Evolutionary conservation across 2,329 filamentous ascomycete genomes (phyloP).

Genomic region (Fusarium annulatum): DNA sequence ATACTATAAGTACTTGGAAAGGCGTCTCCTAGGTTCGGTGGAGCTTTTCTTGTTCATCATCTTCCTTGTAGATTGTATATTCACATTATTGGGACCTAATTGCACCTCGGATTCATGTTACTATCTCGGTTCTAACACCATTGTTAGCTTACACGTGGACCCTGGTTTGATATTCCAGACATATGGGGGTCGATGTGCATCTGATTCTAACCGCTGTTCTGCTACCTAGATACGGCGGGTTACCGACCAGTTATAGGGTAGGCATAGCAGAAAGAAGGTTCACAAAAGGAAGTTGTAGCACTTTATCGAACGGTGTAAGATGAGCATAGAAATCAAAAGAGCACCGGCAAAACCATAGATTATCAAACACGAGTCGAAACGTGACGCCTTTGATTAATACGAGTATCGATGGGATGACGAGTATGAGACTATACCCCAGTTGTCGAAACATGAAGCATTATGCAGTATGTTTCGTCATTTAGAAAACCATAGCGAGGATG

Average conservation of each 20-base stretch:
- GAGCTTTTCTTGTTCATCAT: neutral
- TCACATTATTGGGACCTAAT: neutral
- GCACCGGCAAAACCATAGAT: neutral
- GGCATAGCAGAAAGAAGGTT: neutral
- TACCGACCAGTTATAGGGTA: neutral
- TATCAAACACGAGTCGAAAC: neutral
- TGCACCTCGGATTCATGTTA: neutral
- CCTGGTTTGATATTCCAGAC: neutral
- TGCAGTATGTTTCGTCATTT: slow-evolving; percentile 26
- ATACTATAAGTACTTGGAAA: neutral
- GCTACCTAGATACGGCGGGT: neutral
- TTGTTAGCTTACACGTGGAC: neutral
- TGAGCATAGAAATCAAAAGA: neutral
- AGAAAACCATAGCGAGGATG: slow-evolving; percentile 1
- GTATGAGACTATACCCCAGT: slow-evolving; percentile 12
- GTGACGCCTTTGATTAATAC: neutral
- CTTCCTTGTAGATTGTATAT: neutral
- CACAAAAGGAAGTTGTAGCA: neutral
- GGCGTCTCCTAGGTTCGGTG: neutral
- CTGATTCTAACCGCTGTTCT: neutral
- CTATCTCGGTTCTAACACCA: neutral
- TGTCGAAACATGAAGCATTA: slow-evolving; percentile 32
- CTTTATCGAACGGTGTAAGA: neutral
- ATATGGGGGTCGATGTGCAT: neutral
- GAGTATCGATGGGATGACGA: neutral